Conservation (phyloP, 768 basidiomycete genomes). For the Pisolithus albus region DNA sequence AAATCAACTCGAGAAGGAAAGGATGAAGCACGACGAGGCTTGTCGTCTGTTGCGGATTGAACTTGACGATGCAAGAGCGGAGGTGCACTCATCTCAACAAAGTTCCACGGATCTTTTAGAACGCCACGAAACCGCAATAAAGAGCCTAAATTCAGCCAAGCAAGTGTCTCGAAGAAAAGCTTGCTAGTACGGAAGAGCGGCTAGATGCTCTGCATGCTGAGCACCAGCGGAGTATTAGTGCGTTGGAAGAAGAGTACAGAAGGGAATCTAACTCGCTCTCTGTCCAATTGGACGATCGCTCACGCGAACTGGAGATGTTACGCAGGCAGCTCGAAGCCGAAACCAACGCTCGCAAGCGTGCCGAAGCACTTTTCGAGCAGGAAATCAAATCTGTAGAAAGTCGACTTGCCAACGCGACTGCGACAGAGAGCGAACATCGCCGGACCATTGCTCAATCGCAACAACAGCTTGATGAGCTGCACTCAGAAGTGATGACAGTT, state of each 20-base stretch:
- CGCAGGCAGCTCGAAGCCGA: conserved; percentile 35
- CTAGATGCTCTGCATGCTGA: conserved; percentile 24
- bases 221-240: conserved; percentile 9
- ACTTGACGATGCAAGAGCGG: conserved; percentile 19
- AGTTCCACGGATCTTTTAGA: conserved; percentile 21
- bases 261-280: conserved; percentile 32
- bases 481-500: conserved; percentile 28
- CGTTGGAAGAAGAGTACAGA: conserved; percentile 30
- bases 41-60: conserved; percentile 17
- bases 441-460: conserved; percentile 31
- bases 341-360: conserved; percentile 26
- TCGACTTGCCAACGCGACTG: conserved; percentile 26
- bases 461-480: conserved; percentile 36
- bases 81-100: conserved; percentile 15
- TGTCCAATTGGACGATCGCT: conserved; percentile 31
- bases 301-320: conserved; percentile 28
- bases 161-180: conserved; percentile 26
- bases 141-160: conserved; percentile 19
- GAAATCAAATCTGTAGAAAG: conserved; percentile 21
- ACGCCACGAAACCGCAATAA: conserved; percentile 17
- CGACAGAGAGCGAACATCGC: conserved; percentile 29
- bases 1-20: conserved; percentile 7
- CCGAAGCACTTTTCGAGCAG: conserved; percentile 23
- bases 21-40: conserved; percentile 10
- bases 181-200: conserved; percentile 20